A percentile compares a stretch with the other conserved stretches of the same genome.
phyloP scores from a whole-genome alignment of 1,139 yeast species.

The Geotrichum bryndzae region DNA sequence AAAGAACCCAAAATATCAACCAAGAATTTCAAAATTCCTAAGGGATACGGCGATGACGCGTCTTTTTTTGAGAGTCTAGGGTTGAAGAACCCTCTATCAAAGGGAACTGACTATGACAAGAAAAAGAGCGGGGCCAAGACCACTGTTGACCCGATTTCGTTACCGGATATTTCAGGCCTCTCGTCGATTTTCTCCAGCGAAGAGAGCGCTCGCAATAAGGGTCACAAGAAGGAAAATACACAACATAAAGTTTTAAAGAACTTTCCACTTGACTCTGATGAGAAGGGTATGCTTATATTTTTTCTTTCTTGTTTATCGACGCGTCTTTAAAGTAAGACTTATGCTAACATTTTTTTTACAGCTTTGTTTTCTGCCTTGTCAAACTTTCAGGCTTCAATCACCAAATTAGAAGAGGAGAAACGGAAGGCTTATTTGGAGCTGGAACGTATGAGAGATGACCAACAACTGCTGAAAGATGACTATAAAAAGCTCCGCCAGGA shows the following conservation, averaged over 20 bases:
- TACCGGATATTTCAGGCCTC: conserved; percentile 28
- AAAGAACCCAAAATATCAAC: neutral
- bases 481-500: conserved; percentile 16
- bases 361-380: conserved; percentile 27
- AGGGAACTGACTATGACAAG: neutral
- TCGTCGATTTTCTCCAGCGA: conserved; percentile 27
- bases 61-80: conserved; percentile 21
- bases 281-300: conserved; percentile 20
- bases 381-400: conserved; percentile 25
- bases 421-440: conserved; percentile 13
- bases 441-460: conserved; percentile 9
- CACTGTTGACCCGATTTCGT: conserved; percentile 7
- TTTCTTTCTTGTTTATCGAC: neutral
- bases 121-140: conserved; percentile 1
- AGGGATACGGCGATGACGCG: conserved; percentile 25
- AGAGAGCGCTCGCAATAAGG: conserved; percentile 15
- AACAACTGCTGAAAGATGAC: conserved; percentile 19
- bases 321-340: neutral
- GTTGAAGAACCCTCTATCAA: conserved; percentile 9
- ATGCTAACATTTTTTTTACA: conserved; percentile 1
- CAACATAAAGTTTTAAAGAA: conserved; percentile 27
- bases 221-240: conserved; percentile 15
- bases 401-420: conserved; percentile 24
- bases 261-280: conserved; percentile 29
- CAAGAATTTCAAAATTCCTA: conserved; percentile 22